Conservation (phyloP, 2,329 filamentous ascomycete species). For the Moelleriella libera region DNA sequence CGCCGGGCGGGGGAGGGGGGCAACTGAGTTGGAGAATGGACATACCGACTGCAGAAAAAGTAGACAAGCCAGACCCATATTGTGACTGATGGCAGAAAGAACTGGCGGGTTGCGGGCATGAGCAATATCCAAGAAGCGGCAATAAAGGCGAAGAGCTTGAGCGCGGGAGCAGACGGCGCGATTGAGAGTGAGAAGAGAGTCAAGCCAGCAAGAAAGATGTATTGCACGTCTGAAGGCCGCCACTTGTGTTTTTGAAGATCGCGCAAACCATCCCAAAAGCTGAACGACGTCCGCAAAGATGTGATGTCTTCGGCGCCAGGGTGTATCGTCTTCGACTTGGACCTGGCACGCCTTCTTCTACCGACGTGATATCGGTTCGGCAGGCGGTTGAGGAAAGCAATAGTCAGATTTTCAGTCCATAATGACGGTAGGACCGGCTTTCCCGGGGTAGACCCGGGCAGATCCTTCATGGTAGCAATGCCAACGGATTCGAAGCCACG, state of each 20-base stretch:
- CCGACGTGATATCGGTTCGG: constrained; percentile 24
- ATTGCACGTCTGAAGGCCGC: constrained; percentile 75
- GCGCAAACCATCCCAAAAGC: constrained; percentile 61
- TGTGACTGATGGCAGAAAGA: constrained; percentile 75
- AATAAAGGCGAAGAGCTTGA: constrained; percentile 61
- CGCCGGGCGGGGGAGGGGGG: too few relatives aligned
- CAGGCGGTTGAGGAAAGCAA: constrained; percentile 27
- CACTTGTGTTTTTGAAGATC: constrained; percentile 66
- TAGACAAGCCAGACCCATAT: constrained; percentile 80
- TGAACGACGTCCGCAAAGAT: constrained; percentile 68
- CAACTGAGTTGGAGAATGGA: constrained; percentile 10
- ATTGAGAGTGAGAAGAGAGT: constrained; percentile 74
- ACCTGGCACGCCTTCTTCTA: constrained; percentile 23
- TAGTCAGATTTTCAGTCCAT: constrained; percentile 24
- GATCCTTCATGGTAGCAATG: constrained; percentile 21
- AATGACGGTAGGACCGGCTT: constrained; percentile 26
- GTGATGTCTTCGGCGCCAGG: constrained; percentile 47
- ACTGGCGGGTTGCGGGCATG: constrained; percentile 76
- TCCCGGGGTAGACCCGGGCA: constrained; percentile 19
- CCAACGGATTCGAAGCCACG: constrained; percentile 4
- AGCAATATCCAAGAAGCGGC: constrained; percentile 56
- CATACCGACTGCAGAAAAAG: constrained; percentile 88
- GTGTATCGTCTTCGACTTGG: constrained; percentile 20
- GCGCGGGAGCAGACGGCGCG: constrained; percentile 64
- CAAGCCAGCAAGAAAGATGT: constrained; percentile 58